Percentiles rank a stretch among this genome's conserved stretches.
phyloP scores from a whole-genome alignment of 805 yeast genomes.

The Cyberlindnera xylosilytica region DNA sequence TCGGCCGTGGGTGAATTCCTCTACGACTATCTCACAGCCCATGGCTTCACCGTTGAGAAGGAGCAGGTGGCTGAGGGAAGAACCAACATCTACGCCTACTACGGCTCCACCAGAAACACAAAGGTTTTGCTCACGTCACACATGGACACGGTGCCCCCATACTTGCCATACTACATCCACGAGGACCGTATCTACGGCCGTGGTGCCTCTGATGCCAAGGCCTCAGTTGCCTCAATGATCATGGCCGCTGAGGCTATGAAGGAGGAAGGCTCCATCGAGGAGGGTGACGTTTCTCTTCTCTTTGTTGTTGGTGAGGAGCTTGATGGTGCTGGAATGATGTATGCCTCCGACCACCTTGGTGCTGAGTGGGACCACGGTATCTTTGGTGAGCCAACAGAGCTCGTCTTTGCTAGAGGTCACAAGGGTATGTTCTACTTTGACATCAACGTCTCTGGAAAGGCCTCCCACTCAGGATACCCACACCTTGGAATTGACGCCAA shows the following conservation, averaged over 20 bases:
- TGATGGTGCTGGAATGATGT: constrained; percentile 61
- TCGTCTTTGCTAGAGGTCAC: constrained; percentile 66
- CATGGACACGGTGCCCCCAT: constrained; percentile 74
- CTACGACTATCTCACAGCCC: constrained; percentile 12
- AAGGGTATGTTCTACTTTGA: constrained; percentile 51
- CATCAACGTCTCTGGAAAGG: constrained; percentile 48
- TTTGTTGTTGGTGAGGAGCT: constrained; percentile 72
- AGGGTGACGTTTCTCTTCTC: constrained; percentile 56
- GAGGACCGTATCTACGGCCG: constrained; percentile 58
- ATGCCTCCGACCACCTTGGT: constrained; percentile 34
- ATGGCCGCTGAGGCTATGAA: constrained; percentile 49
- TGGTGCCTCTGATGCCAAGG: constrained; percentile 72
- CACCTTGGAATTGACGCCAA: constrained; percentile 64
- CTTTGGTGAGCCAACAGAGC: constrained; percentile 76
- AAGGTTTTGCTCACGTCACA: constrained; percentile 57
- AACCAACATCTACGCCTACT: constrained; percentile 55
- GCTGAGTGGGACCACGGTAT: constrained; percentile 57
- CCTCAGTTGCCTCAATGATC: constrained; percentile 61
- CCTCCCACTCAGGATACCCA: constrained; percentile 71
- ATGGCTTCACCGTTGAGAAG: constrained; percentile 52
- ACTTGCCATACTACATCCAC: constrained; percentile 42
- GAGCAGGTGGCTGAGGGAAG: constrained; percentile 35
- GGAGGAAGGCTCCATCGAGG: constrained; percentile 34
- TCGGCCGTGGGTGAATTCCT: constrained; percentile 18
- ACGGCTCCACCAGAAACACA: constrained; percentile 41